Percentiles rank a stretch among this genome's conserved stretches.
Evolutionary conservation across 208 protist species (phyloP).

Genomic region (Crithidia sp.): DNA sequence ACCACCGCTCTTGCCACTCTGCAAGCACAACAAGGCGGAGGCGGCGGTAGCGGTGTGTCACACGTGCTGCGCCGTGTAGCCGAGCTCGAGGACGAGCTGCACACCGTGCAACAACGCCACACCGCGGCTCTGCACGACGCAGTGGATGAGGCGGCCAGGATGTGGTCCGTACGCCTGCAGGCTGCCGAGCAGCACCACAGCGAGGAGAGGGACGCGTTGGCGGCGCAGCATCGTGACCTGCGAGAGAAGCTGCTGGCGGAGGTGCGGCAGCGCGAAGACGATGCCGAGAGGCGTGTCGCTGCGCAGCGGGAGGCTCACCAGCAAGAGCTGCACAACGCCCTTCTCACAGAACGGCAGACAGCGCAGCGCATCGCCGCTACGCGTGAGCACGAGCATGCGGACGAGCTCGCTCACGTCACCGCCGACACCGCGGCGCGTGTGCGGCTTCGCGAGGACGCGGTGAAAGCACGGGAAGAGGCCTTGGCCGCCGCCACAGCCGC

Average conservation of each 20-base stretch:
- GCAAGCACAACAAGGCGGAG: background rate
- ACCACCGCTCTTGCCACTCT: background rate
- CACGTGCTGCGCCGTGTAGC: constrained; percentile 21
- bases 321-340: constrained; percentile 25
- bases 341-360: constrained; percentile 22
- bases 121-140: constrained; percentile 16
- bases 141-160: background rate
- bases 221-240: constrained; percentile 29
- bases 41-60: background rate
- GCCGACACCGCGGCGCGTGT: constrained; percentile 13
- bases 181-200: constrained; percentile 8
- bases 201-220: constrained; percentile 16
- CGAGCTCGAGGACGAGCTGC: constrained; percentile 30
- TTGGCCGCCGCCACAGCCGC: constrained; percentile 3
- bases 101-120: constrained; percentile 19
- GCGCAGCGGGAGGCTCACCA: constrained; percentile 35
- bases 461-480: constrained; percentile 22
- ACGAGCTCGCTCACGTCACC: background rate
- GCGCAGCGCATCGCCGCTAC: constrained; percentile 22
- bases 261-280: constrained; percentile 30
- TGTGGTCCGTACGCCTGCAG: constrained; percentile 25
- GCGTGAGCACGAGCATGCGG: constrained; percentile 16
- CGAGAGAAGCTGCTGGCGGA: constrained; percentile 25
- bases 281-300: constrained; percentile 20
- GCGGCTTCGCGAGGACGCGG: constrained; percentile 18